phyloP scores from a whole-genome alignment of 1,139 yeast species.

The Diutina ranongensis region DNA sequence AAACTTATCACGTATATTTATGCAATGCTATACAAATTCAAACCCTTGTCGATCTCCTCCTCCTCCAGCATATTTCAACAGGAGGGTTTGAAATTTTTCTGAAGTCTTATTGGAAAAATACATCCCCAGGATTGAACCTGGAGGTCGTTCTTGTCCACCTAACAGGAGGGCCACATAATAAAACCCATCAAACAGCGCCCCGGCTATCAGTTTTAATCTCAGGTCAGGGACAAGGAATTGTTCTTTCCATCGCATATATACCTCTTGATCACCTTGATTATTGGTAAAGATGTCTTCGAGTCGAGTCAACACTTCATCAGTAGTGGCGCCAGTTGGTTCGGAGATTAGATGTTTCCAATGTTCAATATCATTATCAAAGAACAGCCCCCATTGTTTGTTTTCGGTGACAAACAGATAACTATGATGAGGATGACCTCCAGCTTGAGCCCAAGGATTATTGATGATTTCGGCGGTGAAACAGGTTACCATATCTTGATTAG shows the following conservation, averaged over 20 bases:
- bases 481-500: conserved; percentile 62
- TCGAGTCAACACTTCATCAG: conserved; percentile 16
- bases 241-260: conserved; percentile 95
- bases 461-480: conserved; percentile 83
- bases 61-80: conserved; percentile 17
- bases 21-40: not conserved
- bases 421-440: conserved; percentile 19
- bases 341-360: conserved; percentile 80
- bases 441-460: conserved; percentile 34
- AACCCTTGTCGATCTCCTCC: not conserved
- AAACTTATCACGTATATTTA: no score
- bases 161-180: conserved; percentile 81
- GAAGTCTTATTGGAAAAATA: conserved; percentile 60
- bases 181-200: conserved; percentile 89
- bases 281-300: conserved; percentile 23
- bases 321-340: conserved; percentile 16
- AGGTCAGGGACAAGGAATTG: conserved; percentile 77
- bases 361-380: conserved; percentile 57
- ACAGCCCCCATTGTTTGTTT: conserved; percentile 46
- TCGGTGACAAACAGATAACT: conserved; percentile 30
- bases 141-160: conserved; percentile 22
- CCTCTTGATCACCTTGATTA: conserved; percentile 12
- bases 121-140: conserved; percentile 65
- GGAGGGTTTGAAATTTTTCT: conserved; percentile 56
- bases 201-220: conserved; percentile 48